Base-by-base conservation (phyloP, 192 early-diverging fungal species). In the Spizellomyces punctatus region DNA sequence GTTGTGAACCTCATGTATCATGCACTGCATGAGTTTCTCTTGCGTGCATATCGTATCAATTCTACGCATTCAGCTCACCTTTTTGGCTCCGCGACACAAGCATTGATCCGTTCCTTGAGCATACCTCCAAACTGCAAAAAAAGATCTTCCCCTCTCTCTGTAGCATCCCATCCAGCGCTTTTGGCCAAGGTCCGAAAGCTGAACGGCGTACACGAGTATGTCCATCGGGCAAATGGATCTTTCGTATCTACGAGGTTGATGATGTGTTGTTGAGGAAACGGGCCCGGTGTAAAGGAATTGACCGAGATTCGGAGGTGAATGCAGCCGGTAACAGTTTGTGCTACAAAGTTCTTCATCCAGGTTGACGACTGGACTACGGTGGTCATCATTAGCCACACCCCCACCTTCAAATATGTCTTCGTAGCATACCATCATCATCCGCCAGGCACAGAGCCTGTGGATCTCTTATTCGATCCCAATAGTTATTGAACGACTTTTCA, bases 161-260 rank as follows among this genome's bases (percentile, higher is more conserved):
- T 48, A 2, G 72, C 42, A 12, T 62, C 65, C 78, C 78, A 80
- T 17, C 74, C 74, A 43, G 54, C 58, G 10, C 46, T n/a, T 21
- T 27, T 46, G 9, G 58, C 78, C 60, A 80, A 48, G 8, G 74
- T 65, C 4, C 75, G 43, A 50, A 81, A 75, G 58, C 74, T 81
- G 66, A 77, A 81, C 41, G 58, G 72, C 10, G 68, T 59, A 63
- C 67, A 75, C 4, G 47, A 44, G 42, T 70, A 72, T 6, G 57
- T 69, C 72, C 73, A 81, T 47, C 77, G 71, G n/a, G 74, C 71
- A 49, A 81, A 77, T 10, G 73, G 68, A 63, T 81, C 76, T 8
- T 27, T 41, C 36, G 66, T 69, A 14, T 73, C 41, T 10, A 63
- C 70, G 4, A 81, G 52, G 8, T 52, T 60, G 60, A 81, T 45